A percentile compares a stretch with the other conserved stretches of the same genome.
Conservation (phyloP, 2,329 filamentous ascomycete genomes). For the Paraphoma sp. region DNA sequence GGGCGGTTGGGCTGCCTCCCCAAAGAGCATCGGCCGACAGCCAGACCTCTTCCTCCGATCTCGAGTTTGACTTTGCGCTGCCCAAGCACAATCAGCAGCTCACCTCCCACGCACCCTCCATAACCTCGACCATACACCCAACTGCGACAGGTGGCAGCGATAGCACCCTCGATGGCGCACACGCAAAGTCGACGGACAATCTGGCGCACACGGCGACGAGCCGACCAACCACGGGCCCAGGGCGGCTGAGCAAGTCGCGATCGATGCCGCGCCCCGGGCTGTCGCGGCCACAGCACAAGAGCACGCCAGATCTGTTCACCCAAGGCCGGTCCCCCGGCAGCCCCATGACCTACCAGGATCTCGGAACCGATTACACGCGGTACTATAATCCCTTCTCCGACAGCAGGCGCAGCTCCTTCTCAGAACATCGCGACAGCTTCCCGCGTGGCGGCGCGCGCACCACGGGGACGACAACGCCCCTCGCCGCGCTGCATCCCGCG, state of each 20-base stretch:
- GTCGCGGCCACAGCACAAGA: constrained; percentile 15
- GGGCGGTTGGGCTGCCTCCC: constrained; percentile 3
- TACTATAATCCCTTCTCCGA: constrained; percentile 44
- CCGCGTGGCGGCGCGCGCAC: constrained; percentile 9
- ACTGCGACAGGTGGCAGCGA: constrained; percentile 14
- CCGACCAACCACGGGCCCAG: neutral
- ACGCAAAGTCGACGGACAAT: constrained; percentile 5
- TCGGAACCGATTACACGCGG: constrained; percentile 45
- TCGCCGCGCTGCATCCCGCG: constrained; percentile 8
- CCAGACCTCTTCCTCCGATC: constrained; percentile 8
- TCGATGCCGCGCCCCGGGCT: constrained; percentile 21
- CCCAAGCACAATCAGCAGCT: constrained; percentile 4
- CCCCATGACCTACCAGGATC: constrained; percentile 35
- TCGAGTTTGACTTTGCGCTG: constrained; percentile 14
- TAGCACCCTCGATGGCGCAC: constrained; percentile 5
- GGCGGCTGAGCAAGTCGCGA: constrained; percentile 8
- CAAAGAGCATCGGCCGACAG: constrained; percentile 3
- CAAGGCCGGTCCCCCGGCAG: constrained; percentile 16
- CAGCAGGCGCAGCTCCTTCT: constrained; percentile 31
- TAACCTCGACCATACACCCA: constrained; percentile 16
- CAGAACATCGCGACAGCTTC: constrained; percentile 15
- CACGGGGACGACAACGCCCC: constrained; percentile 22
- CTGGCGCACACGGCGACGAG: constrained; percentile 1
- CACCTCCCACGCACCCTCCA: constrained; percentile 8
- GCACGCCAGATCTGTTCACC: constrained; percentile 24